Evolutionary conservation across 1,284 basidiomycete species (phyloP).

Genomic region (Apiotrichum domesticum): DNA sequence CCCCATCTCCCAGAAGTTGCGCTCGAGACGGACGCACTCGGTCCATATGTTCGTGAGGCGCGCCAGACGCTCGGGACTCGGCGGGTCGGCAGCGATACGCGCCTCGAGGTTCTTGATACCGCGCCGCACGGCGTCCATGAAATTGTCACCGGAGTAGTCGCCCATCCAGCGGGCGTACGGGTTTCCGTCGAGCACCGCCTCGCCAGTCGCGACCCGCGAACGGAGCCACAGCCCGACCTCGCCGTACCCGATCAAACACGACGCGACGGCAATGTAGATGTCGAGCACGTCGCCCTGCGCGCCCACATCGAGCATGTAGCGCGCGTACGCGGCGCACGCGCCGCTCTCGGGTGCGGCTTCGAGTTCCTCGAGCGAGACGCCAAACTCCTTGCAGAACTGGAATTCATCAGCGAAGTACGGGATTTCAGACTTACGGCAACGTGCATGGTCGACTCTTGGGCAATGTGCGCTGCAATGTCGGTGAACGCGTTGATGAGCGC

Average conservation of each 20-base stretch:
- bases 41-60: conserved; percentile 72
- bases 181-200: conserved; percentile 61
- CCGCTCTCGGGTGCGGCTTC: conserved; percentile 59
- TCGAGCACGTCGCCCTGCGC: conserved; percentile 65
- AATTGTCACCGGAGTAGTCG: conserved; percentile 66
- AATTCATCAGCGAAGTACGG: neutral
- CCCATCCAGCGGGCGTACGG: conserved; percentile 73
- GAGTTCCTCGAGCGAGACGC: conserved; percentile 58
- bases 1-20: conserved; percentile 74
- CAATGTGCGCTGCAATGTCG: conserved; percentile 60
- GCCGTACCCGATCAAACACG: conserved; percentile 89
- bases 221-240: conserved; percentile 80
- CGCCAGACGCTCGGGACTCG: conserved; percentile 57
- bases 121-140: conserved; percentile 62
- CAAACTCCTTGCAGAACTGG: conserved; percentile 63
- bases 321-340: conserved; percentile 74
- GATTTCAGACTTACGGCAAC: conserved; percentile 43
- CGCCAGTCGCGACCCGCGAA: conserved; percentile 52
- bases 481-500: conserved; percentile 61
- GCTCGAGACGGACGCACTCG: conserved; percentile 71
- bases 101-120: conserved; percentile 65
- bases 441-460: conserved; percentile 69
- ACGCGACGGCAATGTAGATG: conserved; percentile 71
- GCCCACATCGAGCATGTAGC: conserved; percentile 75
- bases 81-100: conserved; percentile 58